phyloP scores from a whole-genome alignment of 192 early-diverging fungal species.

The Coemansia sp. region DNA sequence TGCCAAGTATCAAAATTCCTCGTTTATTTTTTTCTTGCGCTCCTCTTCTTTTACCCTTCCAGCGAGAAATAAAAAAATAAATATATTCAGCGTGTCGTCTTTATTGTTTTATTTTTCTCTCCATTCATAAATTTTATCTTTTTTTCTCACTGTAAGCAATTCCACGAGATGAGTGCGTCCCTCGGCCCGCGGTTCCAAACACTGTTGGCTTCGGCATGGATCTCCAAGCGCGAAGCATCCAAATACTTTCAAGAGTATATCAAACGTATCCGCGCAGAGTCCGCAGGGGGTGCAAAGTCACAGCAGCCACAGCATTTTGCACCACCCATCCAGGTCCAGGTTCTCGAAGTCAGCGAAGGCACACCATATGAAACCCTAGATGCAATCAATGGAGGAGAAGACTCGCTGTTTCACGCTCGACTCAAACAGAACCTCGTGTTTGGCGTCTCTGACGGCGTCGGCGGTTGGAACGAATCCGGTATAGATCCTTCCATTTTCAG shows the following conservation, averaged over 20 bases:
- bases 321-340: conserved; percentile 48
- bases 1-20: too few relatives aligned
- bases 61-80: too few relatives aligned
- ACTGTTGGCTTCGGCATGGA: conserved; percentile 49
- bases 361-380: conserved; percentile 28
- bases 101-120: not conserved
- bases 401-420: conserved; percentile 44
- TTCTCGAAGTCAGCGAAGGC: conserved; percentile 16
- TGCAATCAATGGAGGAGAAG: conserved; percentile 48
- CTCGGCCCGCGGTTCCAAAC: conserved; percentile 41
- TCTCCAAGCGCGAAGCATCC: conserved; percentile 42
- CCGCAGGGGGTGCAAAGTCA: conserved; percentile 6
- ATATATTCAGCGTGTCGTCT: too few relatives aligned
- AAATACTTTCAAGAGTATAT: conserved; percentile 47
- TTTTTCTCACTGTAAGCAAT: conserved; percentile 3
- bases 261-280: conserved; percentile 13
- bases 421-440: conserved; percentile 41
- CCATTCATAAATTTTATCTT: not conserved
- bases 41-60: too few relatives aligned
- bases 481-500: conserved; percentile 50
- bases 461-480: conserved; percentile 50
- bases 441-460: conserved; percentile 50
- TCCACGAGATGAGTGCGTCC: not conserved
- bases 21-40: too few relatives aligned
- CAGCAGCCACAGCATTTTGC: conserved; percentile 27